Percentiles rank a stretch among this genome's conserved stretches.
These are phyloP conservation scores for Capsicum rhomboideum DNA, from an alignment of 257 asterid genomes.

Conservation along the genomic window DNA sequence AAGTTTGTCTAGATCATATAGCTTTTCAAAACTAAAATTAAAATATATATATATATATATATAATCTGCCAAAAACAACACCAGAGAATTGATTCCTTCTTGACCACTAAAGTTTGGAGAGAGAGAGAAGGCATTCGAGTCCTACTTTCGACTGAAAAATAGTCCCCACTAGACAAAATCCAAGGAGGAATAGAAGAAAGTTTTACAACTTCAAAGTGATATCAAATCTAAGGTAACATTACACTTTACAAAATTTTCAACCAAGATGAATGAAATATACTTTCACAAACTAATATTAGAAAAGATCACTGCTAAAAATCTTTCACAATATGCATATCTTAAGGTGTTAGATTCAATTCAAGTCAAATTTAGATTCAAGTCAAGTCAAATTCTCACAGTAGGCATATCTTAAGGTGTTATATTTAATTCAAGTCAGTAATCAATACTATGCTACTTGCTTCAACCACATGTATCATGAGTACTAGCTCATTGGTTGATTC, in stretches of 20 bases:
- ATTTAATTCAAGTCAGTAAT: neutral
- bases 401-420: neutral
- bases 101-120: neutral
- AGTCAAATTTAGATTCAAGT: too few relatives aligned
- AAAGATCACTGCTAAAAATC: too few relatives aligned
- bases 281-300: too few relatives aligned
- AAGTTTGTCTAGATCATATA: too few relatives aligned
- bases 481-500: neutral
- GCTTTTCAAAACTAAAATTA: neutral
- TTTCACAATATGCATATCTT: too few relatives aligned
- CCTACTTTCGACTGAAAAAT: neutral
- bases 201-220: neutral
- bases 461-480: neutral
- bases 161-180: neutral
- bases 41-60: neutral
- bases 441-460: neutral
- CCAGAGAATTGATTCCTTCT: neutral
- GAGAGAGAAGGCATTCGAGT: neutral
- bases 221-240: neutral
- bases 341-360: too few relatives aligned
- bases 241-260: neutral
- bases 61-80: neutral
- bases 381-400: neutral
- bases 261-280: neutral
- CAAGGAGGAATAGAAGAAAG: neutral